Evolutionary conservation across 495 filamentous ascomycete species (phyloP), one percentile per base, ranked within the genome.

Genomic region (Penicillium silybi): DNA sequence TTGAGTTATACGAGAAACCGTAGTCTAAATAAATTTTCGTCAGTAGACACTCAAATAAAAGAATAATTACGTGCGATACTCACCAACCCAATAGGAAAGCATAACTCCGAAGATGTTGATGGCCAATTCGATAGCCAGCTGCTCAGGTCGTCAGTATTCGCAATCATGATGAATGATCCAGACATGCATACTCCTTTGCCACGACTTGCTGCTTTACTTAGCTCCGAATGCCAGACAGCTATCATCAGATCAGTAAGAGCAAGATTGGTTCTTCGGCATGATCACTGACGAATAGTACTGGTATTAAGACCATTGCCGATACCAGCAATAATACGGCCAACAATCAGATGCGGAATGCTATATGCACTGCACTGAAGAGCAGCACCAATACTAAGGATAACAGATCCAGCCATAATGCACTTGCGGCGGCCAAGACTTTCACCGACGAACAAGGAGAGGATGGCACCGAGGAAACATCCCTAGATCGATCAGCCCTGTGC

Each of bases 391-490:
- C 58, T 70, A 67, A 85, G 77, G 35, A 85, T 75, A 0, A 71
- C 59, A 32, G 74, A 76, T 10, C 78, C 79, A 27, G 74, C 56
- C 35, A 82, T 52, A 45, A 85, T 78, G 2, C 73, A 75, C 57
- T 73, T 80, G 53, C 78, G 77, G 26, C 81, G 68, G 7, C 81
- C 81, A 2, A 84, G 67, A 15, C 52, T 58, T 48, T 82, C 80
- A 37, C 83, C 81, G 35, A 77, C 58, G 19, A 69, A 62, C 38
- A 80, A 62, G 1, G 78, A 70, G 2, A 68, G 53, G 9, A 84
- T 61, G 20, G 81, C 78, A 23, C 82, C 81, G n/a, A 82, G 54
- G 53, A 84, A 81, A 53, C 79, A 83, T 26, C 80, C 82, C 62
- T 68, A 46, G 3, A 19, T 18, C 10, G 20, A 38, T 55, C 16